These are phyloP conservation scores for Dendrobium huoshanense DNA, from an alignment of 106 monocot species.

Conservation along the genomic window DNA sequence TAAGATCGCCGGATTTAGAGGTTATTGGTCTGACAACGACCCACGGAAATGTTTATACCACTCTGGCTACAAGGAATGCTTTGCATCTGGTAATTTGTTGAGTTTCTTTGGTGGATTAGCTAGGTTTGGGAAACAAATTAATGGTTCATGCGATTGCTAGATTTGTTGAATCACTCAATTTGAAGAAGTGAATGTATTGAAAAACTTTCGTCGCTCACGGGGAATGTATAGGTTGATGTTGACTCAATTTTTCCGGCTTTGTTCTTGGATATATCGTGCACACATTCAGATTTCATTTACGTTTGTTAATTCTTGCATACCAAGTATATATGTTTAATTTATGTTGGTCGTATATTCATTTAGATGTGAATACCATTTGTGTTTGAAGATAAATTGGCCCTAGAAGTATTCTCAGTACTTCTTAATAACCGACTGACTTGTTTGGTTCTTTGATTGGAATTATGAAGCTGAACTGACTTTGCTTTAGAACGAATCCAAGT, in stretches of 20 bases:
- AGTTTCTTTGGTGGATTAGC: not conserved
- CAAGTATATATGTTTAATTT: not conserved
- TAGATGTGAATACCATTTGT: not conserved
- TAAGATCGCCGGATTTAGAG: constrained; percentile 84
- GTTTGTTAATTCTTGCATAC: not conserved
- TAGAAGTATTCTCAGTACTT: not conserved
- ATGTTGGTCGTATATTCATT: not conserved
- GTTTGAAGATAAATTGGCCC: not conserved
- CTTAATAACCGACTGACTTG: not conserved
- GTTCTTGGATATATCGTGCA: not conserved
- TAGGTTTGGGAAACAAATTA: not conserved
- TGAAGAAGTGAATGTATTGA: not conserved
- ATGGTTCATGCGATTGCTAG: not conserved
- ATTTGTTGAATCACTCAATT: not conserved
- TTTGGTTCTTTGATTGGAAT: not conserved
- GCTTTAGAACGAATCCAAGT: not conserved
- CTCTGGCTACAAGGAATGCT: constrained; percentile 89
- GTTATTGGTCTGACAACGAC: constrained; percentile 89
- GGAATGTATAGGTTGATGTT: not conserved
- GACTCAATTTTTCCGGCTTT: not conserved
- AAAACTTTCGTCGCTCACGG: not conserved
- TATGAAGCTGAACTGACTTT: not conserved
- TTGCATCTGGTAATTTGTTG: constrained; percentile 65
- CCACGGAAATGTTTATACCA: constrained; percentile 84
- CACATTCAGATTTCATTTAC: not conserved